Evolutionary conservation across 768 basidiomycete species (phyloP), one percentile per base, ranked within the genome.

Genomic region (Amanita pseudoporphyria): DNA sequence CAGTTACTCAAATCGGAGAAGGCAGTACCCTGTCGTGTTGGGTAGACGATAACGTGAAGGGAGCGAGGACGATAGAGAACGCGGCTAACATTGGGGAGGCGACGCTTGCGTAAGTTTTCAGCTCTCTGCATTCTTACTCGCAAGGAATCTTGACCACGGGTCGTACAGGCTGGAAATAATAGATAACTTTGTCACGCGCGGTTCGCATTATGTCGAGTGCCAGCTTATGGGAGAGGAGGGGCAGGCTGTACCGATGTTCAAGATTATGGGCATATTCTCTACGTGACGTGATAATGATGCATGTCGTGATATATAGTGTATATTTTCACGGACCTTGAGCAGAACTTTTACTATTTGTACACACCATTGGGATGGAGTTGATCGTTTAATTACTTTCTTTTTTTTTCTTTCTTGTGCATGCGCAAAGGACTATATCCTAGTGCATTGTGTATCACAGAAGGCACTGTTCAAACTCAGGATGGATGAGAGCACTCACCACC

Each of bases 141-240:
- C 22, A 28, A 19, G 31, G 22, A 2, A 37, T 26, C n/a, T 41
- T 49, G 26, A 52, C 31, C 40, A 42, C 46, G 16, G 22, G 39
- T 47, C 41, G 9, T 42, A 32, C 53, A 93, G 92, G 47, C 69
- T 97, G 54, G 74, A 76, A 53, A 74, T 94, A 46, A 98, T 98
- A 56, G 96, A 99, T 66, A 81, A 78, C 53, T 78, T 68, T 53
- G 96, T 99, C 26, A 62, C 81, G n/a, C 71, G 78, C 32, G 95
- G 96, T 2, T 86, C 89, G 37, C 96, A 99, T 65, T 98, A 76
- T 63, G 87, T 96, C 52, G 93, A 97, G 61, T 99, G 95, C 64
- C 68, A 84, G 63, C 66, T 96, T 37, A 58, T 86, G 58, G 95
- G 95, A 3, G 89, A 93, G 61, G 92, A 95, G 59, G 92, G 91